Base-by-base conservation (phyloP, 305 asterid genomes). In the Solanum hybrid region DNA sequence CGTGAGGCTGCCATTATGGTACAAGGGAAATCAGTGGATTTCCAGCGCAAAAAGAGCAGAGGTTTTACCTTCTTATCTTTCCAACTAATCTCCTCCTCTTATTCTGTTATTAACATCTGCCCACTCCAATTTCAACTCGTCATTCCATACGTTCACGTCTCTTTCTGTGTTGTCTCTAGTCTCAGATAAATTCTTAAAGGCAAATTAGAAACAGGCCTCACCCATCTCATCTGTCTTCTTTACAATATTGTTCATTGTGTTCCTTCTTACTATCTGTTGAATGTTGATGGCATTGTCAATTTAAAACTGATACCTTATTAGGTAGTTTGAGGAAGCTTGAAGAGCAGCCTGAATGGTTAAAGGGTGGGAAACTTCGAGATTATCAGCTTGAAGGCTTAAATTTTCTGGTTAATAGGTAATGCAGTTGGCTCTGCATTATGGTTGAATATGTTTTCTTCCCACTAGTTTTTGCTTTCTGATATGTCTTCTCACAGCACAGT, bases 361-460 rank as follows among this genome's bases (percentile, higher is more conserved):
- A 93, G 94, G 99, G 98, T 89, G 99, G 99, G 61, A 97, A 96
- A 31, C 99, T 98, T 90, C 94, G 99, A 86, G 99, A 98, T 94
- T 98, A 98, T 93, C 99, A 98, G 94, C 99, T 98, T 90, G 99
- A 98, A 94, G 99, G 99, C 90, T 94, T 97, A 93, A 98, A 97
- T 94, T 98, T 97, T 92, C 93, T 98, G 88, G 99, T 98, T 89
- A 98, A 98, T 96, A 98, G 99, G 99, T 98, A 57, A 94, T 88
- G 95, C 79, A 88, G 73, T 89, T 84, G 91, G 91, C 90, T 94
- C 92, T 65, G 77, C 77, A 33, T 85, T 85, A 31, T 57, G 79
- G 81, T 61, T 90, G 10, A n/a, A 79, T 90, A 76, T 91, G 31
- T 86, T 90, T 29, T 89, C 89, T 88, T 39, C 34, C 76, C 51